Evolutionary conservation across 352 stramenopile species (phyloP).

Genomic region (Phytophthora fragariae): DNA sequence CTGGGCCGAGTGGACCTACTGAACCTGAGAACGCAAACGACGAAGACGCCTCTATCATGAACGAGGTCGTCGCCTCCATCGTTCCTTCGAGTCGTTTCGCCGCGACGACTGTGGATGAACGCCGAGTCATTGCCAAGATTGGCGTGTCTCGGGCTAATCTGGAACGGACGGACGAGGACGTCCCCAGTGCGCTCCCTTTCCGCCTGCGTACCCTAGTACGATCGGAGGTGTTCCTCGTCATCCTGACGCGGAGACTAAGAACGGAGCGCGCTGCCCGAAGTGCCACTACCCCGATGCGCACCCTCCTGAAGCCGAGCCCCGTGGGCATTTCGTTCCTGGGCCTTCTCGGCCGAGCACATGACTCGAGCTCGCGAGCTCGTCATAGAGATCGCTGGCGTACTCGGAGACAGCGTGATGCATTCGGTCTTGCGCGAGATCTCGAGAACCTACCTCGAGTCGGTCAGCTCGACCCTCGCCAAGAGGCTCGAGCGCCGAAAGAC

Average conservation of each 20-base stretch:
- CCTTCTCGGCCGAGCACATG: background rate
- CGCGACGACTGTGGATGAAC: background rate
- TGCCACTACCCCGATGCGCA: background rate
- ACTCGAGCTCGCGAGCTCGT: background rate
- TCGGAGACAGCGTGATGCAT: background rate
- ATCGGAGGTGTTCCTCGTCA: background rate
- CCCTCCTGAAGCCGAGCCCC: background rate
- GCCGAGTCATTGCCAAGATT: background rate
- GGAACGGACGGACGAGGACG: background rate
- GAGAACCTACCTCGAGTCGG: background rate
- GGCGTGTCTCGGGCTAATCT: background rate
- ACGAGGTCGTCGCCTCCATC: background rate
- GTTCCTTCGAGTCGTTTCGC: background rate
- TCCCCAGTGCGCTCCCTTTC: too few species aligned
- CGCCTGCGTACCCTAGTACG: too few species aligned
- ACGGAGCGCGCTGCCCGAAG: background rate
- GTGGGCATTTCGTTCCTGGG: background rate
- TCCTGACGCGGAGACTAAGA: background rate
- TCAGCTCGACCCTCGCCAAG: background rate
- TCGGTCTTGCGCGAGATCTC: background rate
- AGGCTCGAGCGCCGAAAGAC: background rate
- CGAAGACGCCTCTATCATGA: background rate
- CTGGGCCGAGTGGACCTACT: too few species aligned
- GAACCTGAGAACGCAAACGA: too few species aligned
- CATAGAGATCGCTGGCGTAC: background rate